Evolutionary conservation across 257 asterid species (phyloP).

Genomic region (Capsicum baccatum): DNA sequence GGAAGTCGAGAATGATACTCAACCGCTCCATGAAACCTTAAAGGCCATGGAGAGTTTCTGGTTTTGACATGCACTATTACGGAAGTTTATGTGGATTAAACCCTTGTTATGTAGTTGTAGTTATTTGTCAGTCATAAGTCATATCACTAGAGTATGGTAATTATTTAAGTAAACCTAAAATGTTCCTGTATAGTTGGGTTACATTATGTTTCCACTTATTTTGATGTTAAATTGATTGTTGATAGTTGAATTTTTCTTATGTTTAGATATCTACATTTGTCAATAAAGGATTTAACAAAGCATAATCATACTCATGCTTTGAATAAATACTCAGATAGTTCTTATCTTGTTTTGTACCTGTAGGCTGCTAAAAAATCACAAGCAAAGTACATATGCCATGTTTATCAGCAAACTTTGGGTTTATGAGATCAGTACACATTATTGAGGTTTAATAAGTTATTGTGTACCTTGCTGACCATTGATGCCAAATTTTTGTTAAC

Average conservation of each 20-base stretch:
- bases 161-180: constrained; percentile 41
- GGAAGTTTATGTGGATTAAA: no score
- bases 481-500: background rate
- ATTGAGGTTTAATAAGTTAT: background rate
- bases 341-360: background rate
- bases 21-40: no score
- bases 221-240: constrained; percentile 27
- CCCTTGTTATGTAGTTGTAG: no score
- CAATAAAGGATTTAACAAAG: background rate
- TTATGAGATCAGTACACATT: background rate
- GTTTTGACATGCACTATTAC: no score
- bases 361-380: background rate
- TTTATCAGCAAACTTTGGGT: background rate
- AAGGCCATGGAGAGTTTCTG: no score
- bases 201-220: constrained; percentile 35
- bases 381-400: background rate
- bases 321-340: background rate
- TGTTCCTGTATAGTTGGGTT: constrained; percentile 64
- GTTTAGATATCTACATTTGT: background rate
- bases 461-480: background rate
- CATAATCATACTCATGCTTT: background rate
- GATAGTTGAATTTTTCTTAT: background rate
- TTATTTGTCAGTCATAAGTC: no score
- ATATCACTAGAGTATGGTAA: constrained; percentile 25
- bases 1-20: no score